Percentiles rank a stretch among this genome's conserved stretches.
Conservation (phyloP, 495 filamentous ascomycete genomes). For the Xylaria intraflava region DNA sequence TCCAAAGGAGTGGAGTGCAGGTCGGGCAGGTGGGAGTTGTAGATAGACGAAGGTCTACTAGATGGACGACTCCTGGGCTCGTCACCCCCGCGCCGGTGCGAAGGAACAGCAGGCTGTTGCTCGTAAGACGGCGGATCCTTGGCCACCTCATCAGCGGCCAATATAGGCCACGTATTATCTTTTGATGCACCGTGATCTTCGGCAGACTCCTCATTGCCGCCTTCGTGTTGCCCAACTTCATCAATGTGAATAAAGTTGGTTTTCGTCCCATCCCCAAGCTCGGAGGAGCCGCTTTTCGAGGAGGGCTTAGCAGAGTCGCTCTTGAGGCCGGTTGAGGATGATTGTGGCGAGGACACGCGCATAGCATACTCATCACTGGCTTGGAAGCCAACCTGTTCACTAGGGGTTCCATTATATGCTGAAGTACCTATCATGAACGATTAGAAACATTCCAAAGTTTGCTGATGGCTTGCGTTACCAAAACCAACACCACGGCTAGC, state of each 20-base stretch:
- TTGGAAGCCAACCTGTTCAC: constrained; percentile 73
- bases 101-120: constrained; percentile 59
- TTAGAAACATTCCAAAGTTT: constrained; percentile 33
- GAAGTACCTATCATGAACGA: constrained; percentile 36
- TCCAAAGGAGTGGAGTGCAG: constrained; percentile 68
- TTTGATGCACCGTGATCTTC: constrained; percentile 48
- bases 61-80: constrained; percentile 58
- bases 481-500: constrained; percentile 57
- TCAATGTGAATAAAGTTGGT: constrained; percentile 70
- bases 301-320: constrained; percentile 18
- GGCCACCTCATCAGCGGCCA: constrained; percentile 85
- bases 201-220: constrained; percentile 42
- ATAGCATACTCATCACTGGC: constrained; percentile 73
- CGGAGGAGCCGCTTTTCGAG: constrained; percentile 16
- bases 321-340: constrained; percentile 38
- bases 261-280: constrained; percentile 39
- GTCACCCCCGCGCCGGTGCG: constrained; percentile 51
- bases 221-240: constrained; percentile 55
- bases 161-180: constrained; percentile 63
- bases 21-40: constrained; percentile 34
- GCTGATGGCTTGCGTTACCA: constrained; percentile 45
- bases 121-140: constrained; percentile 55
- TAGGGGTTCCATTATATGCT: constrained; percentile 56
- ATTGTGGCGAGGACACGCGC: constrained; percentile 58
- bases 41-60: constrained; percentile 61